Base-by-base conservation (phyloP, 1,139 yeast genomes). In the Suhomyces atakaporum region DNA sequence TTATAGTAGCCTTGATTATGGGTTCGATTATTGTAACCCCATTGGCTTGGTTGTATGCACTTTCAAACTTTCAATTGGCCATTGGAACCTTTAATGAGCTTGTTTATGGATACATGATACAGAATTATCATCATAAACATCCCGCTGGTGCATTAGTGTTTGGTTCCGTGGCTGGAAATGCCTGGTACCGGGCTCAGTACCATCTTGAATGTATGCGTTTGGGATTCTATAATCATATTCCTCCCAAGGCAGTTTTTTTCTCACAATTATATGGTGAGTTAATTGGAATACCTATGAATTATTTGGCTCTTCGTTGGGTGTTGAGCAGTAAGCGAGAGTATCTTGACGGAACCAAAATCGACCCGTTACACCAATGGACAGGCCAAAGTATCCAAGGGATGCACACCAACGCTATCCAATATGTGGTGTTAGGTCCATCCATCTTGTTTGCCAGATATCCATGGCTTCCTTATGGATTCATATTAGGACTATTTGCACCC, bases 341-440 rank as follows among this genome's bases (percentile, higher is more conserved):
- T 38, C 51, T 73, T 27, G 51, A 51, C n/a, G 78, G 78, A 1
- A 44, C 51, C 2, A 49, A 53, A 27, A 50, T 42, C 1, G 79
- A 74, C 44, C 75, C 77, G 0, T 51, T 73, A 18, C 73, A 71
- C 44, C 79, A 74, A 49, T 75, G 79, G 79, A 73, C 78, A 1
- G 78, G 76, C 3, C 78, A 73, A 43, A 47, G 58, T 5, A 60
- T 73, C 20, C 58, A 62, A 23, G 53, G 61, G 11, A 62, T 60
- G 40, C 72, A 73, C 45, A 68, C 76, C 10, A 72, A 73, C 46
- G 73, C 79, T 9, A 66, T 74, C 19, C 77, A 71, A 46, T 73
- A 73, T 41, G 78, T 73, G 11, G 60, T 75, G 2, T 51, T 74
- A 28, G 80, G 79, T 0, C 79, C 79, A 0, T 46, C 55, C 6